Conservation (phyloP, 176 grass and related monocot genomes). For the Avena eriantha region DNA sequence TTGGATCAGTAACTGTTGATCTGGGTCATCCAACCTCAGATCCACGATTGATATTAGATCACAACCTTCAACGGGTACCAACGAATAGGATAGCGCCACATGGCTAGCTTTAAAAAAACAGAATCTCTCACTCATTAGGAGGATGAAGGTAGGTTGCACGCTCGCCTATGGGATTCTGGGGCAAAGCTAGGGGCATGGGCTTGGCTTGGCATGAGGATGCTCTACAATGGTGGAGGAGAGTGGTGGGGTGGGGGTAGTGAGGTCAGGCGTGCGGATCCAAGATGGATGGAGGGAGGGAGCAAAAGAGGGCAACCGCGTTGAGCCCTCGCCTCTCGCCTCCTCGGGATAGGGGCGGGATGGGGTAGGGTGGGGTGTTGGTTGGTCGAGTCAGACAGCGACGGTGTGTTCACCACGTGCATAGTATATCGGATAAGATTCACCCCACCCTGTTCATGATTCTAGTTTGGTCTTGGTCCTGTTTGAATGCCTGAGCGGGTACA, state of each 20-base stretch:
- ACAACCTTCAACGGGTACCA: too few species aligned
- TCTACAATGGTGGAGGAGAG: slow-evolving; percentile 23
- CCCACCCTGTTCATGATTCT: background rate
- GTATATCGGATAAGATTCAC: background rate
- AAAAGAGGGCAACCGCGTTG: background rate
- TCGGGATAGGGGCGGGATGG: background rate
- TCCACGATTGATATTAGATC: too few species aligned
- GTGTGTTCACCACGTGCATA: background rate
- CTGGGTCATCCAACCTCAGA: too few species aligned
- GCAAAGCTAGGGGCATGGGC: background rate
- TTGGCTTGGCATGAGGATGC: background rate
- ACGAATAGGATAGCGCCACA: too few species aligned
- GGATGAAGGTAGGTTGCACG: background rate
- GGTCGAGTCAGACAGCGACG: background rate
- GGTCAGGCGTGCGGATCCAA: background rate
- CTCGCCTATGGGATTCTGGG: background rate
- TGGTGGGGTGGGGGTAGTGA: background rate
- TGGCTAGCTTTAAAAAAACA: too few species aligned
- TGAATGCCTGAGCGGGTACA: too few species aligned
- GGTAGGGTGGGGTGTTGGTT: background rate
- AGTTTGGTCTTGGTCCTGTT: too few species aligned
- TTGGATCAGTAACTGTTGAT: too few species aligned
- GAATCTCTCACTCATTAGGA: background rate
- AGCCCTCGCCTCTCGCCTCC: background rate
- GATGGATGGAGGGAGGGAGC: background rate